Base-by-base conservation (phyloP, 139 green algal genomes). In the Chlorella sorokiniana region DNA sequence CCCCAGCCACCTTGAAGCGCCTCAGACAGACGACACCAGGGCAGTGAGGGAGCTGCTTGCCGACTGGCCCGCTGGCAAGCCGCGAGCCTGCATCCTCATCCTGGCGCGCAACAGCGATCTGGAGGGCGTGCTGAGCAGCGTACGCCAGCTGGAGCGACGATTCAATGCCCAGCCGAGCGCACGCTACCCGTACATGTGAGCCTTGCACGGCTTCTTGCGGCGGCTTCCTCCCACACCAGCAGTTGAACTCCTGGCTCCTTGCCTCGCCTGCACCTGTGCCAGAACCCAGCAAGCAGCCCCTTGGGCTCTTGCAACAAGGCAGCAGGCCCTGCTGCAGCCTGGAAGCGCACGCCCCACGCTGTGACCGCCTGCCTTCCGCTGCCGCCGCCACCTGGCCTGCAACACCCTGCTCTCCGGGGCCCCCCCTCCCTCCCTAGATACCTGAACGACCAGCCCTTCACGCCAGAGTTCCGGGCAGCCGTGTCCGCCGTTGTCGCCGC, bases 141-240 rank as follows among this genome's bases (percentile, higher is more conserved):
- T 89, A 65, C 4, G n/a, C 29, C 71, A 84, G 56, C 81, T 89
- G 81, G 75, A 86, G 63, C 31, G 70, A 25, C 76, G 76, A 10
- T 86, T 88, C 75, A 88, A 88, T 38, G 23, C 27, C 42, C 78
- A 4, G 0, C 6, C 48, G 0, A 4, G 1, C 11, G 22, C 71
- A 25, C 25, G 1, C 33, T 78, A 78, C 31, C 71, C 71, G 20
- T 65, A 67, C 35, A 35, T 37, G 76, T 72, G 76, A 23, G 56
- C 16, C 25, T 8, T 23, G 7, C 35, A 48, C 6, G 20, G 7
- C 68, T 59, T 11, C 48, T 59, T 11, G n/a, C n/a, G n/a, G n/a
- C n/a, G n/a, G 29, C 69, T 77, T 7, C 7, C 6, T 77, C 76
- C 11, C 81, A 54, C 38, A 38, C 40, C 56, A 65, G 56, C 56